A percentile compares a stretch with the other conserved stretches of the same genome.
Conservation (phyloP, 2,329 filamentous ascomycete species). For the Purpureocillium lavendulum region DNA sequence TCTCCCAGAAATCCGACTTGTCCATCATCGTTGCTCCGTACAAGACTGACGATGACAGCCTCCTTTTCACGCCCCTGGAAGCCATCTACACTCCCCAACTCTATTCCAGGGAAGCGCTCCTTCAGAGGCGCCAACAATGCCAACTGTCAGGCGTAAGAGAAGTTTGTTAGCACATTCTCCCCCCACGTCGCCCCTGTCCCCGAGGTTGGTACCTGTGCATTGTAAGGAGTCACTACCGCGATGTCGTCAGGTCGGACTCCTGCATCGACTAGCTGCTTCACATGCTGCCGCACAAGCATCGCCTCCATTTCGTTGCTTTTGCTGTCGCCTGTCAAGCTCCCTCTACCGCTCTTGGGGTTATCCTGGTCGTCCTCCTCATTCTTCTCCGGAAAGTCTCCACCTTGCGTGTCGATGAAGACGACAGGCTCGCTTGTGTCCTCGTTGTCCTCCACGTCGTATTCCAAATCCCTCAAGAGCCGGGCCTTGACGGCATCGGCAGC, state of each 20-base stretch:
- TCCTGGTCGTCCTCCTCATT: slow-evolving; percentile 62
- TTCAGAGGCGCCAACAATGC: slow-evolving; percentile 73
- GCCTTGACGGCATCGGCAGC: slow-evolving; percentile 72
- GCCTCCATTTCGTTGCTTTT: slow-evolving; percentile 93
- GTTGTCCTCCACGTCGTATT: slow-evolving; percentile 67
- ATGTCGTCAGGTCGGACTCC: slow-evolving; percentile 80
- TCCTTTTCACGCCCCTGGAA: slow-evolving; percentile 98
- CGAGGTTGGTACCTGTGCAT: slow-evolving; percentile 60
- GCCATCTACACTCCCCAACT: slow-evolving; percentile 93
- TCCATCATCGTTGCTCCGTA: slow-evolving; percentile 76
- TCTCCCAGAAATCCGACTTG: slow-evolving; percentile 93
- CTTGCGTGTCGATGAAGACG: slow-evolving; percentile 94
- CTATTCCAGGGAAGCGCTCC: slow-evolving; percentile 72
- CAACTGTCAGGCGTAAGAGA: slow-evolving; percentile 39
- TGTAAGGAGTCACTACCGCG: slow-evolving; percentile 92
- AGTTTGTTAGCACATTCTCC: slow-evolving; percentile 12
- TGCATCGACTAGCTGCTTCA: slow-evolving; percentile 64
- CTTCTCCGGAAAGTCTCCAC: slow-evolving; percentile 81
- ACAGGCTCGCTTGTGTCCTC: slow-evolving; percentile 85
- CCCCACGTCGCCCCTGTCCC: background rate
- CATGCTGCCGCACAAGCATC: slow-evolving; percentile 68
- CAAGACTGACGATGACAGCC: slow-evolving; percentile 86
- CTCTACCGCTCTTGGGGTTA: slow-evolving; percentile 33
- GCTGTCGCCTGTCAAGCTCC: slow-evolving; percentile 47
- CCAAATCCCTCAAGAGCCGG: slow-evolving; percentile 67